These are phyloP conservation scores for Elymus sibiricus DNA, from an alignment of 176 grass and related monocot species.

Conservation along the genomic window DNA sequence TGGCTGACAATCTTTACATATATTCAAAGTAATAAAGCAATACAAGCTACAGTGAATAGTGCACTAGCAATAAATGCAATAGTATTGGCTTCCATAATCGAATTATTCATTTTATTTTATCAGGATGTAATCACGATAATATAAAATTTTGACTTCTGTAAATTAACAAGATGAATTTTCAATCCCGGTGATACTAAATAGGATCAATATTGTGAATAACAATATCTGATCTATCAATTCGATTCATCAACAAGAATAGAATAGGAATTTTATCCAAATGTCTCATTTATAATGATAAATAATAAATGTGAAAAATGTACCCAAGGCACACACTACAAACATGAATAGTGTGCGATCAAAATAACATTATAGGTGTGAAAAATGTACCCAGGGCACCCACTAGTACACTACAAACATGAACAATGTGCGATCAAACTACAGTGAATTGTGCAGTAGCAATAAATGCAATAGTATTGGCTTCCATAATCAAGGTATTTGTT, in stretches of 20 bases:
- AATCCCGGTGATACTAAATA: neutral
- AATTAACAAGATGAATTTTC: neutral
- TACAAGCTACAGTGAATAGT: neutral
- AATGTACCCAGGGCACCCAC: neutral
- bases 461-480: neutral
- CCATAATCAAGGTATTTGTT: neutral
- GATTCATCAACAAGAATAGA: neutral
- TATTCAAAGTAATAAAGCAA: neutral
- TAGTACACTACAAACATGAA: neutral
- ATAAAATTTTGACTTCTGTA: neutral
- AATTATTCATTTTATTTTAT: neutral
- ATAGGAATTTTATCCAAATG: neutral
- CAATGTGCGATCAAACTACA: neutral
- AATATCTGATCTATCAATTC: neutral
- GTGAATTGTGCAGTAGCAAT: neutral
- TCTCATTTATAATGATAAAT: neutral
- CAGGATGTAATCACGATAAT: neutral
- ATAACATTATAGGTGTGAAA: neutral
- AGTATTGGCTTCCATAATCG: neutral
- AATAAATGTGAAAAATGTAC: neutral
- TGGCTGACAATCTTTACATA: neutral
- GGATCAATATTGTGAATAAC: neutral
- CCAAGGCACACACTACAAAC: neutral
- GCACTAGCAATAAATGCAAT: neutral
- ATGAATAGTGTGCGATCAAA: conserved; percentile 14